Percentiles rank a stretch among this genome's conserved stretches.
These are phyloP conservation scores for Podospora australis DNA, from an alignment of 495 filamentous ascomycete species.

Conservation along the genomic window DNA sequence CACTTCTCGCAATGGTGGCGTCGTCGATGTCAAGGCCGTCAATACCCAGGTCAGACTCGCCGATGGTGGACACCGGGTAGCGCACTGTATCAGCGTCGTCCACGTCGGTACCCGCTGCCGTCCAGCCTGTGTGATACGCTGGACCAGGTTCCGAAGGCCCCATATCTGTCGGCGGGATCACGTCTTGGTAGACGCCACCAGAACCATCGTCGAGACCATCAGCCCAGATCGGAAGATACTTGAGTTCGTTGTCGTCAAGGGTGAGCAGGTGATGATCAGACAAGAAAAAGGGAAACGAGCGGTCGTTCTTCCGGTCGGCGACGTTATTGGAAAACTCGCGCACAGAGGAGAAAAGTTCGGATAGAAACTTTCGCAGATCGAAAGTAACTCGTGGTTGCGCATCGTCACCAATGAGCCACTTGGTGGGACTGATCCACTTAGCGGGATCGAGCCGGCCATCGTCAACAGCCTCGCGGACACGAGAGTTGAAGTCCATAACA, in stretches of 20 bases:
- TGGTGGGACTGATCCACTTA: not conserved
- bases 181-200: conserved; percentile 37
- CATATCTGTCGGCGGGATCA: conserved; percentile 32
- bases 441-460: not conserved
- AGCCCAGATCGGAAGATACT: conserved; percentile 42
- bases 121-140: conserved; percentile 37
- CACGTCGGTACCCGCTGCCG: conserved; percentile 15
- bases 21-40: conserved; percentile 11
- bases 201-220: conserved; percentile 41
- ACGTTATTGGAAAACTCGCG: not conserved
- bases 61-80: conserved; percentile 7
- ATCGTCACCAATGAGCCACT: not conserved
- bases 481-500: not conserved
- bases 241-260: conserved; percentile 33
- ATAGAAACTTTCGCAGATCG: conserved; percentile 3
- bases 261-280: conserved; percentile 28
- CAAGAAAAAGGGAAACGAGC: conserved; percentile 18
- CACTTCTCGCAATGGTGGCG: conserved; percentile 14
- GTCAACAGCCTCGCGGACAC: not conserved
- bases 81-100: not conserved
- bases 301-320: not conserved
- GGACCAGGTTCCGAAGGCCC: conserved; percentile 41
- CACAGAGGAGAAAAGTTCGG: conserved; percentile 1
- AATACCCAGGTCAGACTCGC: conserved; percentile 19
- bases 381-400: not conserved